Conservation (phyloP, 2,329 filamentous ascomycete species). For the Penicillium sp. region DNA sequence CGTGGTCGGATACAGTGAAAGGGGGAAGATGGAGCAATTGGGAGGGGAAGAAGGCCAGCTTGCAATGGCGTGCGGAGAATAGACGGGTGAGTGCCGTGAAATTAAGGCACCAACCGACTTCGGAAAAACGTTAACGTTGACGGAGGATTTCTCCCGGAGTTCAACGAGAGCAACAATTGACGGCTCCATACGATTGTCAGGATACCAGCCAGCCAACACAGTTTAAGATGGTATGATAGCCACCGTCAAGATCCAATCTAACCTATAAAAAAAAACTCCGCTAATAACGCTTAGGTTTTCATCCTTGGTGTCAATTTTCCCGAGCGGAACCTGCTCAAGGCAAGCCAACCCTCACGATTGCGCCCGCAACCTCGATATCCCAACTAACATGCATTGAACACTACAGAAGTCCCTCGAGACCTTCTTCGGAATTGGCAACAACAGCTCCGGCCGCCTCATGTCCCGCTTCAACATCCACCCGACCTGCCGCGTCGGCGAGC, state of each 20-base stretch:
- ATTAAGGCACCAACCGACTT: background rate
- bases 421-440: slow-evolving; percentile 82
- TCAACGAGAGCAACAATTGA: slow-evolving; percentile 17
- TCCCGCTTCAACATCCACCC: slow-evolving; percentile 88
- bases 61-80: slow-evolving; percentile 34
- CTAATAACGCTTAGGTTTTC: slow-evolving; percentile 63
- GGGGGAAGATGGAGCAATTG: slow-evolving; percentile 16
- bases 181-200: slow-evolving; percentile 13
- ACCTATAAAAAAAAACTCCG: background rate
- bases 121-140: slow-evolving; percentile 38
- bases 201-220: slow-evolving; percentile 6
- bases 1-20: slow-evolving; percentile 18
- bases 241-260: background rate
- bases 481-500: slow-evolving; percentile 70
- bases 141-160: slow-evolving; percentile 33
- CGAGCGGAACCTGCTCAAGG: slow-evolving; percentile 79
- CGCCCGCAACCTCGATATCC: slow-evolving; percentile 4
- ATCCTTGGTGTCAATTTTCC: slow-evolving; percentile 84
- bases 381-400: slow-evolving; percentile 8
- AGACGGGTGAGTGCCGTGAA: background rate
- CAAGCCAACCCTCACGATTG: slow-evolving; percentile 43
- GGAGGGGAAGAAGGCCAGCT: slow-evolving; percentile 35
- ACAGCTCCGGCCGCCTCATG: slow-evolving; percentile 71
- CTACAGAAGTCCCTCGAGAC: slow-evolving; percentile 62
- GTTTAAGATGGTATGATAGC: slow-evolving; percentile 34